Percentiles rank a stretch among this genome's conserved stretches.
Evolutionary conservation across 2,329 filamentous ascomycete genomes (phyloP).

Genomic region (Mycocentrospora acerina): DNA sequence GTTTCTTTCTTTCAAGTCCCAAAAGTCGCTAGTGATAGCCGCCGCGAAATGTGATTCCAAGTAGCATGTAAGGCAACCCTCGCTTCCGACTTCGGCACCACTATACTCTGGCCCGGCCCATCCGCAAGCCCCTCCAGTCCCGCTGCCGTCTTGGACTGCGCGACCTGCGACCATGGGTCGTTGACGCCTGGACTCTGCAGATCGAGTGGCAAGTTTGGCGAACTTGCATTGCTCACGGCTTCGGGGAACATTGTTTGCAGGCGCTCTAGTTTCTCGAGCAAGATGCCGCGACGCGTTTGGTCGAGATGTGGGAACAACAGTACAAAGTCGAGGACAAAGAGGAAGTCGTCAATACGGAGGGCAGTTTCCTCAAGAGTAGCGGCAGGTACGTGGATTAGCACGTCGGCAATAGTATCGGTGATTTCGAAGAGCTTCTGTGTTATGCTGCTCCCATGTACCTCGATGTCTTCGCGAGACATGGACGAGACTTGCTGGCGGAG

Average conservation of each 20-base stretch:
- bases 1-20: not conserved
- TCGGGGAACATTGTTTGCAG: constrained; percentile 40
- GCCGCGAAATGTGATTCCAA: constrained; percentile 38
- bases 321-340: constrained; percentile 55
- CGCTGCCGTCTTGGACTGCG: constrained; percentile 36
- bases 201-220: constrained; percentile 34
- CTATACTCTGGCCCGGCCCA: constrained; percentile 6
- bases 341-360: constrained; percentile 55
- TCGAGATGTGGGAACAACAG: constrained; percentile 53
- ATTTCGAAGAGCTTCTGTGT: constrained; percentile 63
- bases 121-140: constrained; percentile 24
- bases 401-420: constrained; percentile 61
- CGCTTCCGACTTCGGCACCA: constrained; percentile 11
- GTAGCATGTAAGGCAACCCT: constrained; percentile 26
- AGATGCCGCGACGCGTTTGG: constrained; percentile 48
- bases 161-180: constrained; percentile 39
- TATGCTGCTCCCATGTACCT: constrained; percentile 59
- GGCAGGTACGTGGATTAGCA: constrained; percentile 55
- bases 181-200: constrained; percentile 25
- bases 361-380: constrained; percentile 50
- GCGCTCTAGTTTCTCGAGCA: constrained; percentile 46
- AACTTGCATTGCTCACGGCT: constrained; percentile 33
- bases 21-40: constrained; percentile 29
- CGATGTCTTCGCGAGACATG: constrained; percentile 51
- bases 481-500: constrained; percentile 46